Conservation (phyloP, 73 alveolate genomes). For the Paramecium caudatum region DNA sequence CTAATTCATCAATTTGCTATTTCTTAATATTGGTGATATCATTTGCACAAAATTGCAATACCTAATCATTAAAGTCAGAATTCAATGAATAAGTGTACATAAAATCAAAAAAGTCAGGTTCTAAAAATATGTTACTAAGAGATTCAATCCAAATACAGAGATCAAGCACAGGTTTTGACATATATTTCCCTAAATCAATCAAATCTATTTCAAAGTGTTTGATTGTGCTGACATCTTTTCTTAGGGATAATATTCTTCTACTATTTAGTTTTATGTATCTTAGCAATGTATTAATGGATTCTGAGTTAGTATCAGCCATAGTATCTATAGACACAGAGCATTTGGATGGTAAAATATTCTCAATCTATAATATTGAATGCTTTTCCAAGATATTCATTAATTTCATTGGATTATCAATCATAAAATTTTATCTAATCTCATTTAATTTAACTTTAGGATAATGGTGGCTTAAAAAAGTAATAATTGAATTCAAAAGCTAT, state of each 20-base stretch:
- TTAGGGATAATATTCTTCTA: slow-evolving; percentile 52
- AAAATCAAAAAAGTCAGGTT: slow-evolving; percentile 56
- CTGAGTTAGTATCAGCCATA: slow-evolving; percentile 65
- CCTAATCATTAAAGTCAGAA: neutral
- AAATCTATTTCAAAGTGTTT: slow-evolving; percentile 52
- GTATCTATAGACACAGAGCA: slow-evolving; percentile 31
- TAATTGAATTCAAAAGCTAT: neutral
- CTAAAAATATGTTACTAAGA: neutral
- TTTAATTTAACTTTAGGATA: neutral
- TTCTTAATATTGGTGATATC: slow-evolving; percentile 30
- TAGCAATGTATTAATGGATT: neutral
- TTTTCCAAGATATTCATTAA: slow-evolving; percentile 53
- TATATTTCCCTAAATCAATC: neutral
- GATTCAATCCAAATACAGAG: slow-evolving; percentile 36
- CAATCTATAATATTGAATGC: neutral
- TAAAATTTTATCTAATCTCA: neutral
- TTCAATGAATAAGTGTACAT: neutral
- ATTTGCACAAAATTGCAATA: neutral
- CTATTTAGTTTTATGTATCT: slow-evolving; percentile 41
- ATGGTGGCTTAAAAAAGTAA: neutral
- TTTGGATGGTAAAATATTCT: neutral
- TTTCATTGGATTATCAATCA: slow-evolving; percentile 28
- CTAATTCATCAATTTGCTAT: slow-evolving; percentile 24
- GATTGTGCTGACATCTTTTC: slow-evolving; percentile 30
- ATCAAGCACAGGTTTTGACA: neutral